These are phyloP conservation scores for Cercospora brassicicola DNA, from an alignment of 2,329 filamentous ascomycete genomes.

Conservation along the genomic window DNA sequence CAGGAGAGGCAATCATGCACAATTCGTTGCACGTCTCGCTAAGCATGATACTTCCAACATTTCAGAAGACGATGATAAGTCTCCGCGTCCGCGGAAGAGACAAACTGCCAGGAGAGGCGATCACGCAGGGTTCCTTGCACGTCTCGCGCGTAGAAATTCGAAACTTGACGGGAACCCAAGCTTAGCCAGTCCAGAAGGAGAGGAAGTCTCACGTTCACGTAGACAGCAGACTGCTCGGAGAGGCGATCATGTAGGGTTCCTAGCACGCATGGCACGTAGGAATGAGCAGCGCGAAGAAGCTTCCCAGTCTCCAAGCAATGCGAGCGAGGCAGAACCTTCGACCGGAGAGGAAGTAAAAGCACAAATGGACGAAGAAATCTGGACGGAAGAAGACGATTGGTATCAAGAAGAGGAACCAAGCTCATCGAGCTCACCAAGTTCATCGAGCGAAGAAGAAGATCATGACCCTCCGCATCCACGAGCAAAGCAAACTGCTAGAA, in stretches of 20 bases:
- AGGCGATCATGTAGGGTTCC: neutral
- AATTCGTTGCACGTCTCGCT: neutral
- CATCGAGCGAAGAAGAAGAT: neutral
- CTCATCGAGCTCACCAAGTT: neutral
- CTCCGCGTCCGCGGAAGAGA: neutral
- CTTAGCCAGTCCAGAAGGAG: neutral
- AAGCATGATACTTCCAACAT: neutral
- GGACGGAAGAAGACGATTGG: neutral
- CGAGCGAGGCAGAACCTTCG: neutral
- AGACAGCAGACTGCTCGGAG: neutral
- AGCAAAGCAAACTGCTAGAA: neutral
- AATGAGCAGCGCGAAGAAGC: no score
- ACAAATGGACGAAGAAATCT: no score
- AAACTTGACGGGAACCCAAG: neutral
- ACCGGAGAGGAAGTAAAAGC: neutral
- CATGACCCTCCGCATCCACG: neutral
- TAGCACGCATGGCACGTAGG: neutral
- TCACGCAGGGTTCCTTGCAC: neutral
- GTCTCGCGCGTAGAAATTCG: neutral
- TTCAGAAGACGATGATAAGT: no score
- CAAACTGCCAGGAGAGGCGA: neutral
- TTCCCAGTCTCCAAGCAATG: neutral
- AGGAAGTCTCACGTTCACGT: neutral
- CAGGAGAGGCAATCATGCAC: neutral
- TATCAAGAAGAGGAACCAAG: neutral